Base-by-base conservation (phyloP, 495 filamentous ascomycete species). In the Hypoxylon rickii region DNA sequence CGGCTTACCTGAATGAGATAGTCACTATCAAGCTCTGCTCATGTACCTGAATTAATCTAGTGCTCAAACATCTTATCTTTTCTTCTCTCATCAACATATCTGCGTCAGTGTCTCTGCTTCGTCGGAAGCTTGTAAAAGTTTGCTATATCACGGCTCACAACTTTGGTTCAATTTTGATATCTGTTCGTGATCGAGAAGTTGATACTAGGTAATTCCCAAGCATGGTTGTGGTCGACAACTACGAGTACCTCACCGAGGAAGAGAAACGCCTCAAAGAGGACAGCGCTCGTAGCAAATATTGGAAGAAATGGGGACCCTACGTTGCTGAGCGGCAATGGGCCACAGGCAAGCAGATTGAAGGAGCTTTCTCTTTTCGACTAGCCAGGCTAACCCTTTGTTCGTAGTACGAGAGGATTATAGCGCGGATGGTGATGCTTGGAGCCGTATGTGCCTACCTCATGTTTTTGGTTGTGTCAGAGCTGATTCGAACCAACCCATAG, bases 261-360 rank as follows among this genome's bases (percentile, higher is more conserved):
- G 93, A 96, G 77, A 86, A 86, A 70, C 84, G 93, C 21, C 78
- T 97, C 58, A 87, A 87, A 70, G 87, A 96, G 71, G 94, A 97
- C 71, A 80, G 81, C 16, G 82, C 90, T 44, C 83, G 89, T 34
- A 80, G 63, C 37, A 87, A 85, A 66, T 96, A 96, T 74, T 97
- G 93, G 92, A 96, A 97, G 82, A 86, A 84, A 79, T 97, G 92
- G 92, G 92, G 92, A 46, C 78, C 87, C 20, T 90, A 90, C 68
- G 79, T 87, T 50, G 81, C 86, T 40, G 83, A 85, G 70, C 76
- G 91, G 67, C 91, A 96, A 75, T 96, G 91, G 91, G 90, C 91
- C 39, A 96, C 90, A 47, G 87, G 87, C 86, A 73, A 63, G 81
- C 72, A 46, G 34, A 54, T 10, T 18, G 26, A 18, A 20, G 10